Conservation (phyloP, 495 filamentous ascomycete species). For the Lasiosphaeriaceae sp. region DNA sequence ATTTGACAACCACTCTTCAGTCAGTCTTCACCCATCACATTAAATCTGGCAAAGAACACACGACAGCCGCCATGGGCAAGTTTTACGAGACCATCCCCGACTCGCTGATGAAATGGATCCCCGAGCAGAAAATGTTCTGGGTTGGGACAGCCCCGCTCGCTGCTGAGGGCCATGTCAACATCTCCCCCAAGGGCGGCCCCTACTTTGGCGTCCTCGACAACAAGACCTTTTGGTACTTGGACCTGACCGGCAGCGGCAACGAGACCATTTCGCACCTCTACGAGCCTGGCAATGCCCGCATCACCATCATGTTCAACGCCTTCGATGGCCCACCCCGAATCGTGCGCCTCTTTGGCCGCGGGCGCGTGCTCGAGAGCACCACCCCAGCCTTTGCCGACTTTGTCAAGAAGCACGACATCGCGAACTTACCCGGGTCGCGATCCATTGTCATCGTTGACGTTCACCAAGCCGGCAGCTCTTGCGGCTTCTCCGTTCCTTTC, state of each 20-base stretch:
- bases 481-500: conserved; percentile 51
- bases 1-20: too few relatives aligned
- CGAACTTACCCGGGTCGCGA: conserved; percentile 46
- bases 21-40: too few relatives aligned
- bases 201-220: conserved; percentile 58
- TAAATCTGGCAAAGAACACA: conserved; percentile 28
- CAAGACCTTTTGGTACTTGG: conserved; percentile 64
- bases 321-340: conserved; percentile 64
- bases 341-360: conserved; percentile 65
- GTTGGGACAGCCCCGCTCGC: conserved; percentile 61
- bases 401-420: conserved; percentile 41
- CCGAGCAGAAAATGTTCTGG: conserved; percentile 63
- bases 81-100: conserved; percentile 60
- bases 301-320: conserved; percentile 68
- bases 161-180: conserved; percentile 54
- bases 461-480: conserved; percentile 57
- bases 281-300: conserved; percentile 62
- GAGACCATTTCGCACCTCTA: conserved; percentile 72
- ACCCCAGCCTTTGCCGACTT: conserved; percentile 43
- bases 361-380: conserved; percentile 59
- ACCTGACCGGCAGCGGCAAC: conserved; percentile 64
- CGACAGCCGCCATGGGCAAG: conserved; percentile 53
- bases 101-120: conserved; percentile 54
- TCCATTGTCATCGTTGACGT: conserved; percentile 63
- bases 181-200: conserved; percentile 66